These are phyloP conservation scores for Prinsepia uniflora DNA, from an alignment of 306 rosid species.

Conservation along the genomic window DNA sequence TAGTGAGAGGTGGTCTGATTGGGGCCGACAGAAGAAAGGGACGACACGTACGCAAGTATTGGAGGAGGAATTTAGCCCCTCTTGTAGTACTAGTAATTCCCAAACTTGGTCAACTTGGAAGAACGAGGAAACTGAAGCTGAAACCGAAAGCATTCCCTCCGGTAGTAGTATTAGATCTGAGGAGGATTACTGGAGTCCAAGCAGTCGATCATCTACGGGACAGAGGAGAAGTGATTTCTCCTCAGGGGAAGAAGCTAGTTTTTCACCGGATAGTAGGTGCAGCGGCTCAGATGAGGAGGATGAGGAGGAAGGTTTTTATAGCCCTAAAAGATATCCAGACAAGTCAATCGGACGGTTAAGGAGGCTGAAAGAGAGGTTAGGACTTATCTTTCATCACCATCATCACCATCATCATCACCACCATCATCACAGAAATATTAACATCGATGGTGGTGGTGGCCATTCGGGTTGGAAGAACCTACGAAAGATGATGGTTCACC, in stretches of 20 bases:
- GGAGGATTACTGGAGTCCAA: constrained; percentile 25
- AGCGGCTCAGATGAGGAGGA: neutral
- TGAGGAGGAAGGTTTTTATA: constrained; percentile 1
- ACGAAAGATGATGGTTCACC: constrained; percentile 36
- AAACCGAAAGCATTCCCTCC: neutral
- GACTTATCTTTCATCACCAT: constrained; percentile 73
- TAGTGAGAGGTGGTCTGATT: constrained; percentile 18
- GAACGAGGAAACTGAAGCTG: constrained; percentile 24
- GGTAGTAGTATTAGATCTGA: constrained; percentile 16
- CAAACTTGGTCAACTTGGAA: constrained; percentile 30
- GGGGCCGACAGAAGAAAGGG: constrained; percentile 7
- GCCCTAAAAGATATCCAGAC: constrained; percentile 15
- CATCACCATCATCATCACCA: constrained; percentile 64
- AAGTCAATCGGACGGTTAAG: constrained; percentile 42
- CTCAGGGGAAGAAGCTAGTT: constrained; percentile 5
- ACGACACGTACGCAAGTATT: constrained; percentile 13
- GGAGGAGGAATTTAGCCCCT: constrained; percentile 31
- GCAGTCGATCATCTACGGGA: neutral
- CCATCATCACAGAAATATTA: constrained; percentile 20
- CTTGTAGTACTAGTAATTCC: constrained; percentile 8
- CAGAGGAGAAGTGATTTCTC: neutral
- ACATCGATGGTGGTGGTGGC: constrained; percentile 1
- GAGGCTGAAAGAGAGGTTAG: constrained; percentile 59
- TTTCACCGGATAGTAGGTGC: constrained; percentile 26
- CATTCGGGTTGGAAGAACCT: constrained; percentile 45